Base-by-base conservation (phyloP, 148 eudicot species). In the Vaccinium corymbosum region DNA sequence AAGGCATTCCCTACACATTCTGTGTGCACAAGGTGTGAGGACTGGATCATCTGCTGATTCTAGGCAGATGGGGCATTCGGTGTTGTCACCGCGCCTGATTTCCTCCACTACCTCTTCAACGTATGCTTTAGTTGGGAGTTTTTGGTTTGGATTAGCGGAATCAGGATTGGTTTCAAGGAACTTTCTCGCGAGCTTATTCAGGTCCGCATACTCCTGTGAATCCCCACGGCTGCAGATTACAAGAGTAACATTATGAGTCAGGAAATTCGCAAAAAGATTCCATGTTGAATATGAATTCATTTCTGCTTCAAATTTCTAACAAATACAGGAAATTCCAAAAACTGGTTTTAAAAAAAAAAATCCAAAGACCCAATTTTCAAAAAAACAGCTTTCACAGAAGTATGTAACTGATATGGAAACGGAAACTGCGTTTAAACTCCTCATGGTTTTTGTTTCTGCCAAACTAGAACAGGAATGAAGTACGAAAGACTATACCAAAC, bases 1-100 rank as follows among this genome's bases (percentile, higher is more conserved):
- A 70, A 93, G 91, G 83, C 95, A 93, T 79, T 93, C 95, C 55
- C 95, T 85, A 49, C 95, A 93, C 93, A 93, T 90, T 80, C 90
- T 87, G 50, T 93, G 95, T 6, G 95, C 95, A 80, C 95, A 92
- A 51, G 92, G 89, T 2, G 94, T 92, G 51, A 93, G 85, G 62
- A 93, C 90, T 25, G 95, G 93, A 78, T 93, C 95, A 56, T 93
- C 95, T 52, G 92, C 89, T 10, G 90, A 90, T 79, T 93, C 95
- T 20, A 93, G 83, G 85, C 95, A 93, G 32, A 93, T 93, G 22
- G 95, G 95, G 83, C 95, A 93, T 72, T 93, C 95, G 10, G 86
- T 52, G 78, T 85, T 88, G 79, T 91, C 95, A 17, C 92, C 94
- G 0, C 76, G 75, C 49, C 84, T 50, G 62, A 93, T 78, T 35